phyloP scores from a whole-genome alignment of 768 basidiomycete species.

The Dentipellis sp. region DNA sequence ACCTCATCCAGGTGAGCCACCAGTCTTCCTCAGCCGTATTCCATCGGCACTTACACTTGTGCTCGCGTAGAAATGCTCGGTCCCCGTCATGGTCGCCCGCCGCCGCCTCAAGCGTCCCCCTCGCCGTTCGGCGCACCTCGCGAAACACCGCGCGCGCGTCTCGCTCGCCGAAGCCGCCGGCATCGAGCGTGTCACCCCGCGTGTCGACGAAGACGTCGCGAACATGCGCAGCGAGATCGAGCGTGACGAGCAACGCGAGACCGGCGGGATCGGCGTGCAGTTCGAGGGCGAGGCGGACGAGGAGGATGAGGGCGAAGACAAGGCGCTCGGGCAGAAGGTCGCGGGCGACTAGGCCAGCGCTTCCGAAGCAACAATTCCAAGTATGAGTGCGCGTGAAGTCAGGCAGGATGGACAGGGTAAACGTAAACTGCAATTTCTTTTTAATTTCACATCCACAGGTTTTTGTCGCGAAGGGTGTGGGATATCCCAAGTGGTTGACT shows the following conservation, averaged over 20 bases:
- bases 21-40: not conserved
- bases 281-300: slow-evolving; percentile 8
- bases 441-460: no score
- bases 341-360: not conserved
- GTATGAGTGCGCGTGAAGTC: no score
- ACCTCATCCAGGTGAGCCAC: slow-evolving; percentile 65
- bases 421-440: no score
- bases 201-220: slow-evolving; percentile 80
- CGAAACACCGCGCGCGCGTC: slow-evolving; percentile 73
- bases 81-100: slow-evolving; percentile 95
- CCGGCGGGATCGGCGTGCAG: slow-evolving; percentile 10
- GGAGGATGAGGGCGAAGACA: slow-evolving; percentile 8
- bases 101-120: slow-evolving; percentile 85
- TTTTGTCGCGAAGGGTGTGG: no score
- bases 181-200: slow-evolving; percentile 80
- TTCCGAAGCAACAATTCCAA: no score
- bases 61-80: slow-evolving; percentile 67
- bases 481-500: no score
- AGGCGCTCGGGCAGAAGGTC: not conserved
- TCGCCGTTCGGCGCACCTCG: slow-evolving; percentile 68
- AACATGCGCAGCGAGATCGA: slow-evolving; percentile 72
- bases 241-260: slow-evolving; percentile 44
- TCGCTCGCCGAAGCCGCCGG: slow-evolving; percentile 78
- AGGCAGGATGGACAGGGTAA: no score
- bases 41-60: not conserved